Conservation (phyloP, 805 yeast species). For the Wickerhamomyces hampshirensis region DNA sequence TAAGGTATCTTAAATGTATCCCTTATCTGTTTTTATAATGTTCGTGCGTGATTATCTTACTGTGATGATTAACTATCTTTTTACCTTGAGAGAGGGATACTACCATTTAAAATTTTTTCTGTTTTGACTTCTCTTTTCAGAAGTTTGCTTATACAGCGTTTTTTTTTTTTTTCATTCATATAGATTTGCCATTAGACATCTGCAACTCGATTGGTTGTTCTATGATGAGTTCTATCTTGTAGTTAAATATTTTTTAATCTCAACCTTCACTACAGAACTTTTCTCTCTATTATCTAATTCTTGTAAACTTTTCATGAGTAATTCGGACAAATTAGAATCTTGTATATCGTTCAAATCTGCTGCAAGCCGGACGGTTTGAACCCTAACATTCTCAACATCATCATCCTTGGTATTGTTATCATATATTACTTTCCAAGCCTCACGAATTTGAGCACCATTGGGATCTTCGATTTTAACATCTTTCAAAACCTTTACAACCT, state of each 20-base stretch:
- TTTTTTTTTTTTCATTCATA: slow-evolving; percentile 1
- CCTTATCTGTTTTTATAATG: background rate
- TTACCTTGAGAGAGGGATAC: too few species aligned
- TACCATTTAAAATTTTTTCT: too few species aligned
- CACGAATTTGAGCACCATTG: slow-evolving; percentile 7
- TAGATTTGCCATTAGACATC: background rate
- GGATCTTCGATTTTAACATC: slow-evolving; percentile 5
- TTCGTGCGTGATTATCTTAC: slow-evolving; percentile 41
- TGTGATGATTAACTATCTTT: too few species aligned
- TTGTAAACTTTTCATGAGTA: slow-evolving; percentile 23
- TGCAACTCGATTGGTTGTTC: background rate
- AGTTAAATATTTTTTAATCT: slow-evolving; percentile 26
- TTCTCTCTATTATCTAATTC: slow-evolving; percentile 31
- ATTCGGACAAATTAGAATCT: slow-evolving; percentile 8
- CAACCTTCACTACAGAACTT: slow-evolving; percentile 43
- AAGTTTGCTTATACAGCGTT: too few species aligned
- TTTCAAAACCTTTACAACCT: slow-evolving; percentile 16
- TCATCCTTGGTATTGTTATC: slow-evolving; percentile 31
- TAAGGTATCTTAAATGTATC: slow-evolving; percentile 36
- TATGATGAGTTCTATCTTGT: too few species aligned
- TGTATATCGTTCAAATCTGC: slow-evolving; percentile 19
- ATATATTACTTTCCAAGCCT: slow-evolving; percentile 24
- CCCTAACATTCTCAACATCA: slow-evolving; percentile 54
- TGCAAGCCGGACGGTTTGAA: slow-evolving; percentile 42
- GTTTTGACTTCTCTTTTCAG: too few species aligned